Percentiles rank a stretch among this genome's conserved stretches.
These are phyloP conservation scores for Barnettozyma sp. DNA, from an alignment of 805 yeast species.

Conservation along the genomic window DNA sequence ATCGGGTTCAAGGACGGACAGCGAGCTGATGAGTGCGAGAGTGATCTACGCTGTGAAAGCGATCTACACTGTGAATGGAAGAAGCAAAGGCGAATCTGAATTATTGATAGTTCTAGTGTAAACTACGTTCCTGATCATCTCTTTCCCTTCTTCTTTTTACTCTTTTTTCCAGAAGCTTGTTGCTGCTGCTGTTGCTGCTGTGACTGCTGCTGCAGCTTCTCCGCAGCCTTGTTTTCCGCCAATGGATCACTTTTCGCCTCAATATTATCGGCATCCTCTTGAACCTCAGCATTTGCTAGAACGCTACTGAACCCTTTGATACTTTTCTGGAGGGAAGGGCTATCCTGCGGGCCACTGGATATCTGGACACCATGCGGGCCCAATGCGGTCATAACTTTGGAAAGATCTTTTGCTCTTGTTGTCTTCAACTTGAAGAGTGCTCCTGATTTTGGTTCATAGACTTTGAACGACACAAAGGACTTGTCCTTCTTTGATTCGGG, in stretches of 20 bases:
- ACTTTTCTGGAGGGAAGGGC: slow-evolving; percentile 2
- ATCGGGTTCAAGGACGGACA: too few relatives aligned
- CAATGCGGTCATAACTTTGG: slow-evolving; percentile 61
- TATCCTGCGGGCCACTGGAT: slow-evolving; percentile 4
- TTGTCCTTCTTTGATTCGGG: slow-evolving; percentile 10
- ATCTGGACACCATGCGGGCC: slow-evolving; percentile 54
- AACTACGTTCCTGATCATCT: neutral
- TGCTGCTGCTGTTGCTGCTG: slow-evolving; percentile 1
- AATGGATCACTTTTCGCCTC: too few relatives aligned
- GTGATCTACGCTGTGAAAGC: too few relatives aligned
- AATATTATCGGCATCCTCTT: slow-evolving; percentile 16
- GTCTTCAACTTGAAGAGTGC: slow-evolving; percentile 52
- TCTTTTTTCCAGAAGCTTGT: slow-evolving; percentile 14
- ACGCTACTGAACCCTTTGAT: slow-evolving; percentile 22
- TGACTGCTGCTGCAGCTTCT: slow-evolving; percentile 4
- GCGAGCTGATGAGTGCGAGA: too few relatives aligned
- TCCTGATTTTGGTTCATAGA: slow-evolving; percentile 61
- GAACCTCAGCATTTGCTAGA: slow-evolving; percentile 20
- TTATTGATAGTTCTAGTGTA: neutral
- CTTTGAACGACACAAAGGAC: slow-evolving; percentile 39
- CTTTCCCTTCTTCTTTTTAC: slow-evolving; percentile 24
- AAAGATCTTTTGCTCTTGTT: slow-evolving; percentile 57
- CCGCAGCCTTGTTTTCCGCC: slow-evolving; percentile 4
- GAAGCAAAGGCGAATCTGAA: neutral
- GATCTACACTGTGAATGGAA: too few relatives aligned